Conservation (phyloP, 1,139 yeast species). For the Hyphopichia pseudoburtonii region DNA sequence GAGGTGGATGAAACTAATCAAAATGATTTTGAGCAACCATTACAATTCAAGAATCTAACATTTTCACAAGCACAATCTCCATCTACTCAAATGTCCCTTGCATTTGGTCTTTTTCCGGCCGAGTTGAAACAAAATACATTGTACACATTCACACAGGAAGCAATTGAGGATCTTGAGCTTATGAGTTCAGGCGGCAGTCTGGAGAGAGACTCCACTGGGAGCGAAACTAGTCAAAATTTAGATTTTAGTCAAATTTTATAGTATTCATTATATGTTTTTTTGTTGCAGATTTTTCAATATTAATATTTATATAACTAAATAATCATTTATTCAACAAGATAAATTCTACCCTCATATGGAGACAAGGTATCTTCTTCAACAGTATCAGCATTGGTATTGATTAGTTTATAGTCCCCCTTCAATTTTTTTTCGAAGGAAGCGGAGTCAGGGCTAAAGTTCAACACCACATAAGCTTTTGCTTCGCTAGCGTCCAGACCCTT, state of each 20-base stretch:
- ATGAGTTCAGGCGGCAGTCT: not conserved
- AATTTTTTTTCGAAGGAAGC: constrained; percentile 27
- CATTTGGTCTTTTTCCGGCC: constrained; percentile 19
- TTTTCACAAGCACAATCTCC: constrained; percentile 11
- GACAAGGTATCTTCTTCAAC: constrained; percentile 18
- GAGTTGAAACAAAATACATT: not conserved
- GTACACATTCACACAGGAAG: not conserved
- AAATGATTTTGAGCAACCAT: not conserved
- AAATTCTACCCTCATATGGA: constrained; percentile 43
- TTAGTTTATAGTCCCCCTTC: constrained; percentile 31
- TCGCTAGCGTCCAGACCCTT: constrained; percentile 24
- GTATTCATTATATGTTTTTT: not conserved
- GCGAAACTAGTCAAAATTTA: not conserved
- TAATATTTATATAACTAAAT: constrained; percentile 7
- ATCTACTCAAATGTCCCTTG: constrained; percentile 29
- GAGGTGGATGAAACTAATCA: not conserved
- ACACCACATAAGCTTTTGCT: constrained; percentile 37
- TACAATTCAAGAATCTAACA: not conserved
- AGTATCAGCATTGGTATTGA: constrained; percentile 25
- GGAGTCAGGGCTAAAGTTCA: constrained; percentile 43
- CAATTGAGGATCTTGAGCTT: not conserved
- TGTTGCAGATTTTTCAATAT: constrained; percentile 7
- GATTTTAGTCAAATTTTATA: not conserved
- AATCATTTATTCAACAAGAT: constrained; percentile 21
- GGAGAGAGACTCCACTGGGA: not conserved